A percentile compares a stretch with the other conserved stretches of the same genome.
Evolutionary conservation across 2,329 filamentous ascomycete species (phyloP).

Genomic region (Pestalotiopsis fici): DNA sequence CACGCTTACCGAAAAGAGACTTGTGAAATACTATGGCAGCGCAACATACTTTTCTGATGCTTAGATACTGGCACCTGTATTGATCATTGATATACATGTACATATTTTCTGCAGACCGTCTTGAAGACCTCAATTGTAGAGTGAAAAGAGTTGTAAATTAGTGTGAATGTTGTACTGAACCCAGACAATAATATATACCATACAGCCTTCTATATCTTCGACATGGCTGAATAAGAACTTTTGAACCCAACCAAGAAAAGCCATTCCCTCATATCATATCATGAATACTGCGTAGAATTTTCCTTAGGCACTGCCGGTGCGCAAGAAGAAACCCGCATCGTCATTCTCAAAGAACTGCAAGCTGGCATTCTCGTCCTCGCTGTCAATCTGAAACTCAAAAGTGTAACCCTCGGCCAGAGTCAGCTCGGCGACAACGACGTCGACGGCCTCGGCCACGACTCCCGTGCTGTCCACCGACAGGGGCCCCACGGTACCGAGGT

Average conservation of each 20-base stretch:
- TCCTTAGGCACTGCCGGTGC: not conserved
- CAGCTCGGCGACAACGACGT: not conserved
- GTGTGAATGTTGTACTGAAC: not conserved
- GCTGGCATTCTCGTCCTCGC: not conserved
- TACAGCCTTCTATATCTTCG: not conserved
- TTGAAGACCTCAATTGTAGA: not conserved
- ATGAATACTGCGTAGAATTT: not conserved
- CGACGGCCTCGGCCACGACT: not conserved
- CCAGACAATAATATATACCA: not conserved
- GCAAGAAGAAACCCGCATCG: not conserved
- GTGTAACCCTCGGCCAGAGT: not conserved
- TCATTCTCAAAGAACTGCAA: constrained; percentile 3
- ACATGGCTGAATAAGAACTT: no score
- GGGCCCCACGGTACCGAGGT: not conserved
- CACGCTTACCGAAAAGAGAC: no score
- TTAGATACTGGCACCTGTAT: no score
- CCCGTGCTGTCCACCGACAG: not conserved
- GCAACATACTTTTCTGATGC: no score
- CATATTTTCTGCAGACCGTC: no score
- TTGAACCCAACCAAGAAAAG: no score
- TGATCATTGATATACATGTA: no score
- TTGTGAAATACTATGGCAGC: no score
- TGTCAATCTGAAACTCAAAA: constrained; percentile 2
- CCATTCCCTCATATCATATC: not conserved
- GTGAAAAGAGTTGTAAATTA: not conserved